phyloP scores from a whole-genome alignment of 1,284 basidiomycete species.

The Microbotryum intermedium region DNA sequence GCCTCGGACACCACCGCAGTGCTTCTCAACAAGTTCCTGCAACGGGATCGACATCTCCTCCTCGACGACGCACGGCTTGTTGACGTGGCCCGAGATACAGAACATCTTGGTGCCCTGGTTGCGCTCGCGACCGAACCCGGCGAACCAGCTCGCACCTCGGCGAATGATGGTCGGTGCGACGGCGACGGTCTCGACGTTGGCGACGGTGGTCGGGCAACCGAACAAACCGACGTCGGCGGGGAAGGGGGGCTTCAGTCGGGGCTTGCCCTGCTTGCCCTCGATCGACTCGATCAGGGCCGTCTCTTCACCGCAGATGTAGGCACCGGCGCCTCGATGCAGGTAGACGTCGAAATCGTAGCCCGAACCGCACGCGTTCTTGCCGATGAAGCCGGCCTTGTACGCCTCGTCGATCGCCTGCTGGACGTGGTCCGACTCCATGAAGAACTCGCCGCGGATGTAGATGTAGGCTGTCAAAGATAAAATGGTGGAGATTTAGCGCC shows the following conservation, averaged over 20 bases:
- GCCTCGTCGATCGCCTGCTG: constrained; percentile 93
- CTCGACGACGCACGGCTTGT: constrained; percentile 95
- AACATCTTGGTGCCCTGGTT: constrained; percentile 95
- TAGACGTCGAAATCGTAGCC: constrained; percentile 96
- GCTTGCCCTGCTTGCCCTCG: constrained; percentile 96
- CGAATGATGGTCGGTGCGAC: constrained; percentile 95
- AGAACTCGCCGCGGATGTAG: constrained; percentile 97
- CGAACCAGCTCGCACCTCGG: constrained; percentile 87
- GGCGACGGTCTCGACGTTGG: constrained; percentile 96
- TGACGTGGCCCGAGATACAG: constrained; percentile 94
- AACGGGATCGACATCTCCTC: constrained; percentile 98
- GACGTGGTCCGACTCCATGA: constrained; percentile 85
- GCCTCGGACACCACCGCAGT: constrained; percentile 87
- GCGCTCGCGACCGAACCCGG: constrained; percentile 79
- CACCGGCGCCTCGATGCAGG: constrained; percentile 91
- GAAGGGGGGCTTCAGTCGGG: constrained; percentile 97
- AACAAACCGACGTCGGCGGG: constrained; percentile 96
- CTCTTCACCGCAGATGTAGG: constrained; percentile 98
- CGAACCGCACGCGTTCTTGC: constrained; percentile 83
- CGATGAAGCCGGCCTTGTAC: constrained; percentile 83
- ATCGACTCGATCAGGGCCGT: constrained; percentile 94
- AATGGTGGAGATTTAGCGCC: background rate
- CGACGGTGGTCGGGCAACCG: constrained; percentile 93
- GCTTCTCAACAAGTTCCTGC: constrained; percentile 88
- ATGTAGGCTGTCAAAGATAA: constrained; percentile 63